Evolutionary conservation across 148 eudicot genomes (phyloP), one percentile per base, ranked within the genome.

Genomic region (Fagopyrum homotropicum): DNA sequence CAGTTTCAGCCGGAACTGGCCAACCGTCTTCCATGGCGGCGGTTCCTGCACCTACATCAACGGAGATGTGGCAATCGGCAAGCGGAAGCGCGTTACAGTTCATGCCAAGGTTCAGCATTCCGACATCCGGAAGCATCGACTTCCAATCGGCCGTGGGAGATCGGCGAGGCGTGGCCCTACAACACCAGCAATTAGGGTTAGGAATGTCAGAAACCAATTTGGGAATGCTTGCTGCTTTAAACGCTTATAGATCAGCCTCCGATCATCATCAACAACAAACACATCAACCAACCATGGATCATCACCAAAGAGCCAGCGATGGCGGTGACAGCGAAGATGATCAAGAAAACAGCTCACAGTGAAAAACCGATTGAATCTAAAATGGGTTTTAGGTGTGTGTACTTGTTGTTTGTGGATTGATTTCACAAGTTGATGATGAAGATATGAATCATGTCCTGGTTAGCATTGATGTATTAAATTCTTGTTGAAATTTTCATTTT

Each of bases 301-400:
- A 84, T 47, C 68, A n/a, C 26, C 60, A 81, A 72, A 88, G 80
- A 73, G 76, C 72, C 50, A 73, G 82, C 26, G 87, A 83, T 43
- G 85, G 88, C 75, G 88, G 82, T 40, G 87, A 83, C 44, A 88
- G 88, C 75, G 88, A 81, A 17, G 88, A 85, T 46, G 88, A 88
- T 16, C 22, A 55, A 55, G 60, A 55, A 16, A 55, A 22, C 60
- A 55, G 15, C 60, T 55, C 60, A 55, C 60, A 55, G 26, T 55
- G 15, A 54, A 15, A 19, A 55, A 16, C 60, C 5, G 6, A 49
- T 49, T 6, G 26, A 30, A 30, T 30, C 35, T 30, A 2, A 30
- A 30, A 30, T 30, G 35, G 35, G 2, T 30, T 30, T 30, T 30
- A n/a, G 1, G 2, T 1, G 35, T 30, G 35, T 30, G 35, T 30